A percentile compares a stretch with the other conserved stretches of the same genome.
These are phyloP conservation scores for Nepenthes alata DNA, from an alignment of 179 eudicot genomes.

Conservation along the genomic window DNA sequence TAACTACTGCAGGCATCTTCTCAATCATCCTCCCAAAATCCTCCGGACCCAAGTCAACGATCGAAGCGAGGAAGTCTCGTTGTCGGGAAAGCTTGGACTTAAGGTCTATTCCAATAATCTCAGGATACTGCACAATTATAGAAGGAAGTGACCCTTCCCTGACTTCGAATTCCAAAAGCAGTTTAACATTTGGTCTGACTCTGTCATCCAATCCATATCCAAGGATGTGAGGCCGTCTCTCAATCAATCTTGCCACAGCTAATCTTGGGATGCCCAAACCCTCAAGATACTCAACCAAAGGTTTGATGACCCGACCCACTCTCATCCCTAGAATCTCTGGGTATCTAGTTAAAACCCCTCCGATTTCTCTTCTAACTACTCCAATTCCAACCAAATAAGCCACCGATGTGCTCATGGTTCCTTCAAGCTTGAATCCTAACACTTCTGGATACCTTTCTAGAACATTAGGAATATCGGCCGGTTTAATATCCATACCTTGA, in stretches of 20 bases:
- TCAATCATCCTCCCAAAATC: slow-evolving; percentile 69
- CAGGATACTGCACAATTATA: slow-evolving; percentile 88
- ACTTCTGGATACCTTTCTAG: slow-evolving; percentile 82
- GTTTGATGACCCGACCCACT: slow-evolving; percentile 78
- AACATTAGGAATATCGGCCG: slow-evolving; percentile 64
- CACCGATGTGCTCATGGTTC: slow-evolving; percentile 97
- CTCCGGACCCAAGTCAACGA: slow-evolving; percentile 36
- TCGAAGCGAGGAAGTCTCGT: slow-evolving; percentile 29
- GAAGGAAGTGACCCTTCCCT: slow-evolving; percentile 54
- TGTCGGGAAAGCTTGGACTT: slow-evolving; percentile 48
- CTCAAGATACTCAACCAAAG: slow-evolving; percentile 81
- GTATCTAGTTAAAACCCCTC: slow-evolving; percentile 59
- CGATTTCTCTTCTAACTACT: slow-evolving; percentile 78
- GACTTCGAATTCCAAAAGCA: slow-evolving; percentile 46
- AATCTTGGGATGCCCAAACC: slow-evolving; percentile 56
- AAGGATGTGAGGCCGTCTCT: slow-evolving; percentile 73
- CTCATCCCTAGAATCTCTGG: slow-evolving; percentile 92
- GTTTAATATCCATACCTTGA: slow-evolving; percentile 73
- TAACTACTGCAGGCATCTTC: slow-evolving; percentile 81
- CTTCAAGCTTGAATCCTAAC: slow-evolving; percentile 90
- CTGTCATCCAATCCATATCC: slow-evolving; percentile 61
- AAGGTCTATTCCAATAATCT: slow-evolving; percentile 68
- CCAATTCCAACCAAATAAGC: slow-evolving; percentile 93
- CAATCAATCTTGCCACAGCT: slow-evolving; percentile 81
- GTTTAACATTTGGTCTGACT: slow-evolving; percentile 61